Base-by-base conservation (phyloP, 2,329 filamentous ascomycete genomes). In the Dothiorella sarmentorum region DNA sequence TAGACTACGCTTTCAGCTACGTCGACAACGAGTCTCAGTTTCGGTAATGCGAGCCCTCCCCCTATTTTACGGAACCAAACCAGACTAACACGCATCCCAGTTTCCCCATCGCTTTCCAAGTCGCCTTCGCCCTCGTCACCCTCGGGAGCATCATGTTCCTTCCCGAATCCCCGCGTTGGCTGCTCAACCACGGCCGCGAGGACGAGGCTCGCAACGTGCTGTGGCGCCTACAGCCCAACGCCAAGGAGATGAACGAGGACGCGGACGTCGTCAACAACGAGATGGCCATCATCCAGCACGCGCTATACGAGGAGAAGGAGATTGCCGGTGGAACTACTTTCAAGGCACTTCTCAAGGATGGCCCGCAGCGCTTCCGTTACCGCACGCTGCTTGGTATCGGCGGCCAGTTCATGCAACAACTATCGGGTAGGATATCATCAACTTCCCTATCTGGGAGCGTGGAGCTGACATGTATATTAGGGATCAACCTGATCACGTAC, bases 131-230 rank as follows among this genome's bases (percentile, higher is more conserved):
- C 24, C 18, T 76, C n/a, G 33, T 74, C 15, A 70, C 75, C 4
- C 3, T 71, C 60, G 59, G 71, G 35, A 65, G 76, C 1, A 71
- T 78, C 13, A 77, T 75, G 58, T 75, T 83, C 59, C 71, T 84
- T 2, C 82, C 82, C 0, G 83, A 85, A 63, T 83, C 80, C 0
- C 83, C 83, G 1, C 71, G 82, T 59, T 85, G 82, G 82, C 71
- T 84, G n/a, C 78, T 82, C 51, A 75, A 75, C 60, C 76, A 80
- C 29, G 78, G 80, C 38, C 76, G 78, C 11, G 70, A 76, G 6
- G 80, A 82, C 22, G 76, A 84, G 63, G 82, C 80, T 1, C 72
- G 78, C 24, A 68, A 74, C 4, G 76, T 83, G 1, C 66, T 74
- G 7, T 58, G 55, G 49, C 64, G 64, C 5, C 67, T 71, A 0